phyloP scores from a whole-genome alignment of 495 filamentous ascomycete species.

The Lophium mytilinum region DNA sequence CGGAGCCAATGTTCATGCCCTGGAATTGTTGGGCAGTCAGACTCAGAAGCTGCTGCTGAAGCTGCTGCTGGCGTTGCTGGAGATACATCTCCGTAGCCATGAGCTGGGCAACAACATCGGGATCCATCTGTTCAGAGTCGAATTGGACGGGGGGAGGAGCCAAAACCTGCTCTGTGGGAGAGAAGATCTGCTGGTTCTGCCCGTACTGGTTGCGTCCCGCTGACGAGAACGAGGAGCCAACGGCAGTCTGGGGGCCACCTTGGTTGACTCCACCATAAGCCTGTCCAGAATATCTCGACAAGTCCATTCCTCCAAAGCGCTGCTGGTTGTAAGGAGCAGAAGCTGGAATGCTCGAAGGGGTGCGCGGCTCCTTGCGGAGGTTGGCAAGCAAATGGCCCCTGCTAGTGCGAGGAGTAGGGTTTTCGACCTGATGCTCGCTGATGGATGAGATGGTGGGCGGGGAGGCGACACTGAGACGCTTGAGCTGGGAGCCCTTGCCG shows the following conservation, averaged over 20 bases:
- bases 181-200: conserved; percentile 54
- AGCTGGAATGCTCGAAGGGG: conserved; percentile 49
- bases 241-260: conserved; percentile 52
- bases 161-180: conserved; percentile 72
- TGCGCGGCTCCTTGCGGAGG: conserved; percentile 86
- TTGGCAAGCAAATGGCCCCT: conserved; percentile 91
- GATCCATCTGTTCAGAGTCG: conserved; percentile 63
- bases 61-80: conserved; percentile 77
- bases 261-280: conserved; percentile 38
- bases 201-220: conserved; percentile 34
- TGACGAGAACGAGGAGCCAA: conserved; percentile 46
- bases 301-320: conserved; percentile 39
- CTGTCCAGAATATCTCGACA: conserved; percentile 36
- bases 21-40: conserved; percentile 66
- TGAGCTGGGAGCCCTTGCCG: conserved; percentile 72
- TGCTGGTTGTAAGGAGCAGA: conserved; percentile 51
- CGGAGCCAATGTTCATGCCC: conserved; percentile 50
- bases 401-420: conserved; percentile 81
- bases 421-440: conserved; percentile 55
- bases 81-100: conserved; percentile 79
- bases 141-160: conserved; percentile 71
- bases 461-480: conserved; percentile 62
- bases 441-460: conserved; percentile 54
- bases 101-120: conserved; percentile 71
- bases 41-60: conserved; percentile 52